phyloP scores from a whole-genome alignment of 345 rosid genomes.

The Bruguiera parviflora region DNA sequence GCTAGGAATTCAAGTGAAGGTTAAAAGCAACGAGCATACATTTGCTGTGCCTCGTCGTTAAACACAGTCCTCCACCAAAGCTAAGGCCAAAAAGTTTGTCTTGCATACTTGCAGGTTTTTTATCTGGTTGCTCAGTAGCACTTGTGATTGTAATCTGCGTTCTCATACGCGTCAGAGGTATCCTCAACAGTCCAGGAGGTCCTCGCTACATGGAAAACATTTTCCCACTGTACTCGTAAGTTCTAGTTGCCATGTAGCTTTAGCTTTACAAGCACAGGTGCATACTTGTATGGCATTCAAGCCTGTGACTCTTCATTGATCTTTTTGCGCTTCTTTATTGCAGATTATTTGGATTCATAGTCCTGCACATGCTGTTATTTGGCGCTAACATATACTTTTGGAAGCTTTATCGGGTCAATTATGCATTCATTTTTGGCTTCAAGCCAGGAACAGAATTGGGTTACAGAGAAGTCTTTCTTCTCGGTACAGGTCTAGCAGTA shows the following conservation, averaged over 20 bases:
- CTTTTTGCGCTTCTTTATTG: neutral
- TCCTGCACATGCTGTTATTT: conserved; percentile 63
- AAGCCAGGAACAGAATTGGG: conserved; percentile 71
- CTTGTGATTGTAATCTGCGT: conserved; percentile 49
- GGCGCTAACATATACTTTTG: conserved; percentile 63
- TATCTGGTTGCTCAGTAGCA: conserved; percentile 61
- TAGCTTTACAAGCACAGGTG: no score
- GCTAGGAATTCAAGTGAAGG: no score
- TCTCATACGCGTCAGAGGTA: conserved; percentile 47
- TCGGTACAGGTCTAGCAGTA: conserved; percentile 51
- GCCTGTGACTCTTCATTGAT: neutral
- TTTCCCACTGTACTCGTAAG: conserved; percentile 73
- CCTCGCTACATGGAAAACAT: conserved; percentile 63
- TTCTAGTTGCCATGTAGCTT: neutral
- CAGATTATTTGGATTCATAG: conserved; percentile 67
- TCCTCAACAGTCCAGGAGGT: conserved; percentile 43
- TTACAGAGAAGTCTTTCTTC: conserved; percentile 58
- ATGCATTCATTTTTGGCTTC: conserved; percentile 70
- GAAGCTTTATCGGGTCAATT: conserved; percentile 62
- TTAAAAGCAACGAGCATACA: no score
- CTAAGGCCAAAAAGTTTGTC: no score
- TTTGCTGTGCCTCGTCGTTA: no score
- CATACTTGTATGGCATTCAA: no score
- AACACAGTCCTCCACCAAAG: no score
- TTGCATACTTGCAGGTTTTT: conserved; percentile 42